phyloP scores from a whole-genome alignment of 768 basidiomycete species.

The Rhizopogon rudus region DNA sequence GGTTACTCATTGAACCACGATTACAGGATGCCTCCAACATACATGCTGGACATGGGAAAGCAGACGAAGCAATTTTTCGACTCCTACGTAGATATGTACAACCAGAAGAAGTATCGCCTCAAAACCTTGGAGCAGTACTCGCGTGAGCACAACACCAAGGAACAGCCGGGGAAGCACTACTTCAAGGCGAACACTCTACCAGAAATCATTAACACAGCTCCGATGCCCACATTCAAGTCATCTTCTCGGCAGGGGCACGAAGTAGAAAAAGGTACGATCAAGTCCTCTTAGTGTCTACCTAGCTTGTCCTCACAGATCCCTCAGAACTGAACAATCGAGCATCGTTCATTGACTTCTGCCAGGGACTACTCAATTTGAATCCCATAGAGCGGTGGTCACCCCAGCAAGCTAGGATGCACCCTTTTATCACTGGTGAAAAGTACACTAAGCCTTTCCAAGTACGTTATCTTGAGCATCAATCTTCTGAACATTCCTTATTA shows the following conservation, averaged over 20 bases:
- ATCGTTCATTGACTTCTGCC: conserved; percentile 97
- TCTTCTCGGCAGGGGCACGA: conserved; percentile 69
- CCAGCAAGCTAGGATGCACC: conserved; percentile 91
- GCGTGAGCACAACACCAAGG: conserved; percentile 89
- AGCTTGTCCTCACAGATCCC: background rate
- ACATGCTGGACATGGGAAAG: conserved; percentile 96
- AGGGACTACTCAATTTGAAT: conserved; percentile 90
- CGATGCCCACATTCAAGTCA: conserved; percentile 83
- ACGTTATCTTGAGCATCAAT: conserved; percentile 23
- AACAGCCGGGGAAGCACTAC: conserved; percentile 98
- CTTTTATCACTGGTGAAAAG: conserved; percentile 98
- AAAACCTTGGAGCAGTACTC: conserved; percentile 96
- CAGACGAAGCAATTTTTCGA: conserved; percentile 95
- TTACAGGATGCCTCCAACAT: conserved; percentile 77
- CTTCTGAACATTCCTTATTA: conserved; percentile 1
- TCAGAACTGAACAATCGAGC: conserved; percentile 85
- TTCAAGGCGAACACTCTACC: conserved; percentile 92
- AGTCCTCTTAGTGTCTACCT: conserved; percentile 3
- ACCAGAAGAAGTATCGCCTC: conserved; percentile 79
- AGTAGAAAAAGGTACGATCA: conserved; percentile 76
- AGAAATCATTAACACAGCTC: conserved; percentile 94
- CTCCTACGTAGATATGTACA: conserved; percentile 62
- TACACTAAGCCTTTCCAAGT: conserved; percentile 84
- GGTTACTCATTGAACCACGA: background rate
- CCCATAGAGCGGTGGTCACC: conserved; percentile 97